These are phyloP conservation scores for Nakazawaea anatomiae DNA, from an alignment of 805 yeast species.

Conservation along the genomic window DNA sequence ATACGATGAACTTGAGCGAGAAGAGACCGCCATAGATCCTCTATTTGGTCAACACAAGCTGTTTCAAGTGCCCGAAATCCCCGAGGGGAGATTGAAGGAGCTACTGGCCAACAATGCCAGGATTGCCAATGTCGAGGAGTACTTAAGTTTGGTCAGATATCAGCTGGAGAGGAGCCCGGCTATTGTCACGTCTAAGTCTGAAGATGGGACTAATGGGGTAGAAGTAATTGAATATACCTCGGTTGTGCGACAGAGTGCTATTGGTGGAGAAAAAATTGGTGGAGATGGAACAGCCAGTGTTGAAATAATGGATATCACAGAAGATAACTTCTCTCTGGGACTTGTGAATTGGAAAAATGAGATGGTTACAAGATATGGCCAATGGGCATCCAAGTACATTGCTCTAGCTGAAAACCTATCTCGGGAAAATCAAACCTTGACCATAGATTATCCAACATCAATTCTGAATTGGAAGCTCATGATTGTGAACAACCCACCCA, in stretches of 20 bases:
- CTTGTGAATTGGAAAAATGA: slow-evolving; percentile 10
- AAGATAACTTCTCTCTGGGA: not conserved
- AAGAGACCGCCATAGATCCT: not conserved
- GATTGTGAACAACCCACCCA: slow-evolving; percentile 28
- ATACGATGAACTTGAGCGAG: not conserved
- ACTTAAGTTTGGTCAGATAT: slow-evolving; percentile 26
- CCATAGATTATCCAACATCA: slow-evolving; percentile 27
- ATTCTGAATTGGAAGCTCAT: slow-evolving; percentile 37
- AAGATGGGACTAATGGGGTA: not conserved
- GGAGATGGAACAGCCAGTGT: not conserved
- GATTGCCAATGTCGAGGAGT: slow-evolving; percentile 21
- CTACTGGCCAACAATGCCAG: not conserved
- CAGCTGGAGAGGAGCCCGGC: slow-evolving; percentile 21
- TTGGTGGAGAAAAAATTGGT: slow-evolving; percentile 6
- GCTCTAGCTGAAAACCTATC: slow-evolving; percentile 16
- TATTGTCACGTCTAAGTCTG: not conserved
- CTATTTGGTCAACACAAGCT: slow-evolving; percentile 3
- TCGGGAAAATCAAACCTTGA: slow-evolving; percentile 1
- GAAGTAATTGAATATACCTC: no score
- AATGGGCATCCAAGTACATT: slow-evolving; percentile 14
- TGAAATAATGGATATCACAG: not conserved
- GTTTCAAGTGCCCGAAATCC: slow-evolving; percentile 2
- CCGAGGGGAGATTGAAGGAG: not conserved
- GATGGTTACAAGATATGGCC: slow-evolving; percentile 14
- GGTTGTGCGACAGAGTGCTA: not conserved